Conservation (phyloP, 441 rosid species). For the Erysimum cheiri region DNA sequence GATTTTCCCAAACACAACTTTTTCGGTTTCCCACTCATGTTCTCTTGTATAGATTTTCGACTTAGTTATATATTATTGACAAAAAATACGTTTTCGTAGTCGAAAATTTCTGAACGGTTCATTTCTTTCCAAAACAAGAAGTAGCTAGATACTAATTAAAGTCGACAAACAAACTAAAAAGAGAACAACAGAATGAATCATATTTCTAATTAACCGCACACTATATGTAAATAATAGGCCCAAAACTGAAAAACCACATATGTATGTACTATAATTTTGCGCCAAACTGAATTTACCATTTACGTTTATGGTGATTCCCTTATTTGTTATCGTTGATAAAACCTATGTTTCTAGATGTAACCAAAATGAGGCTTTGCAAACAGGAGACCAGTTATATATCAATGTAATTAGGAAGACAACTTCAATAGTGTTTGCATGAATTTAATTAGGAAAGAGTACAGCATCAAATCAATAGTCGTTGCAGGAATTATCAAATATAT, state of each 20-base stretch:
- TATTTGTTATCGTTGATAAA: too few species aligned
- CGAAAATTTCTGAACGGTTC: conserved; percentile 36
- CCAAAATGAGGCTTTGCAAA: too few species aligned
- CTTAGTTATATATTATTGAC: background rate
- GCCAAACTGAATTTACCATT: too few species aligned
- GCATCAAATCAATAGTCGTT: too few species aligned
- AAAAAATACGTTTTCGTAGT: conserved; percentile 2
- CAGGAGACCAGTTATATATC: too few species aligned
- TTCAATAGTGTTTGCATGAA: too few species aligned
- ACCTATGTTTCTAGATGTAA: too few species aligned
- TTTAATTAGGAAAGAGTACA: too few species aligned
- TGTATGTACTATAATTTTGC: too few species aligned
- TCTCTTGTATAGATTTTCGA: conserved; percentile 3
- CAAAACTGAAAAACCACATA: background rate
- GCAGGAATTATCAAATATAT: too few species aligned
- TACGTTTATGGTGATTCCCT: too few species aligned
- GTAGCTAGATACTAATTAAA: background rate
- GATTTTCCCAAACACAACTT: conserved; percentile 2
- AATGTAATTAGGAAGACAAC: too few species aligned
- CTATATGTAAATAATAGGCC: background rate
- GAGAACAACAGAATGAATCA: background rate
- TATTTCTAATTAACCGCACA: background rate
- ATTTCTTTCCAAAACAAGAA: conserved; percentile 31
- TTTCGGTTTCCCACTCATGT: conserved; percentile 6
- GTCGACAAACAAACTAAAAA: background rate